Evolutionary conservation across 129 eudicot genomes (phyloP), one percentile per base, ranked within the genome.

Genomic region (Lactuca sativa): DNA sequence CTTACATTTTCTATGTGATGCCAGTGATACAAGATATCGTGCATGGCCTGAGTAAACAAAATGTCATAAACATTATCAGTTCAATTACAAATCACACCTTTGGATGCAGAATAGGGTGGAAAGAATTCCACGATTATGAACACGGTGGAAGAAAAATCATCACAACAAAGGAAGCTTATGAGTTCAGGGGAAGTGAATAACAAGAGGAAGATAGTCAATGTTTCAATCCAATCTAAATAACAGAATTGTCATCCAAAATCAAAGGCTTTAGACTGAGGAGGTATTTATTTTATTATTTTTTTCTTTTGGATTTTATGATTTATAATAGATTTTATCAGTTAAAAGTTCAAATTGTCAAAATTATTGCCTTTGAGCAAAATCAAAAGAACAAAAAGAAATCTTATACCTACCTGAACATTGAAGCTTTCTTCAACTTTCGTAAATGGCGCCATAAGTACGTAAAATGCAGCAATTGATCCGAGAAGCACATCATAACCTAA

Each of bases 371-470:
- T 4, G 51, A 16, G 51, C 41, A 62, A 37, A 62, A 62, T 14
- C 58, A 3, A 3, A 9, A 11, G 9, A 41, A 4, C 7, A 51
- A 37, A 62, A 18, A 13, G 52, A 56, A 44, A 21, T 11, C 15
- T 31, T 16, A 14, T 54, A 51, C 25, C 33, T 64, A 89, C 98
- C 96, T 95, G 99, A 72, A 95, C 82, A 79, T 95, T 95, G 80
- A 95, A 95, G 82, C 99, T 95, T 84, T 95, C 99, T 87, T 95
- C 99, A 48, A 95, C 99, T 79, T 95, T 95, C 0, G 99, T 95
- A 63, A 83, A 95, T 16, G 99, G 99, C 5, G 54, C 92, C 86
- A 82, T 82, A 56, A 90, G 72, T 3, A 90, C 96, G 32, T 95
- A 95, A 73, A 95, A 83, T 9, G 97, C 93, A 74, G 96, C 96